Percentiles rank a stretch among this genome's conserved stretches.
Conservation (phyloP, 2,329 filamentous ascomycete species). For the Colletotrichum sp. region DNA sequence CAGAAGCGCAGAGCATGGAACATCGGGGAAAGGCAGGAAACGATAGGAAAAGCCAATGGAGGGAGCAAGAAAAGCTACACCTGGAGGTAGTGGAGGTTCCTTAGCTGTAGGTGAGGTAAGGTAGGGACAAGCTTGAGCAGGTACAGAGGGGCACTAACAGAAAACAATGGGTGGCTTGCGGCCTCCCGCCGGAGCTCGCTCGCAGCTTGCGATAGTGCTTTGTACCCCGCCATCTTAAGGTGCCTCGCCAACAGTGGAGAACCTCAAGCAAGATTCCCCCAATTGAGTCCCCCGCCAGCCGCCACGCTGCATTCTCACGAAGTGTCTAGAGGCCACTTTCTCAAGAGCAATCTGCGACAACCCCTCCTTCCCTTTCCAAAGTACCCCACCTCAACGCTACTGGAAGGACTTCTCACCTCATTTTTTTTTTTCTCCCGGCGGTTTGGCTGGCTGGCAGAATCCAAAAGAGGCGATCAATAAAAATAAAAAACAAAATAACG, state of each 20-base stretch:
- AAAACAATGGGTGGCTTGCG: not conserved
- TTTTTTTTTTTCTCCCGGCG: not conserved
- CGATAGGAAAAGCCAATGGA: not conserved
- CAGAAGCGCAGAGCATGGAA: not conserved
- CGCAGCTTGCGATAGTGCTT: conserved; percentile 1
- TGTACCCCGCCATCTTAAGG: conserved; percentile 7
- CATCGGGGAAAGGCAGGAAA: not conserved
- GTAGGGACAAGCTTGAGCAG: not conserved
- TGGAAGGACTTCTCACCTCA: conserved; percentile 8
- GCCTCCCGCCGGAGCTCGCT: not conserved
- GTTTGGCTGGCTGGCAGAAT: not conserved
- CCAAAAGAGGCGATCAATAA: not conserved
- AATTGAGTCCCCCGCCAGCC: conserved; percentile 2
- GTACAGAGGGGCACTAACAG: conserved; percentile 5
- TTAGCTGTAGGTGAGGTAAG: not conserved
- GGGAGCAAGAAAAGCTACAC: not conserved
- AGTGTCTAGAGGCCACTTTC: conserved; percentile 9
- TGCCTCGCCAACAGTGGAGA: conserved; percentile 2
- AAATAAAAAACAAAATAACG: not conserved
- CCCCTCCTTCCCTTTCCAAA: conserved; percentile 15
- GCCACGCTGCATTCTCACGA: conserved; percentile 13
- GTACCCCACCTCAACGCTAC: conserved; percentile 10
- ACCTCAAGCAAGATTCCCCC: conserved; percentile 5
- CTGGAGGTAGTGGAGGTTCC: not conserved
- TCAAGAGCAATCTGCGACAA: conserved; percentile 17